These are phyloP conservation scores for Eimeria mitis DNA, from an alignment of 169 alveolate genomes.

Conservation along the genomic window DNA sequence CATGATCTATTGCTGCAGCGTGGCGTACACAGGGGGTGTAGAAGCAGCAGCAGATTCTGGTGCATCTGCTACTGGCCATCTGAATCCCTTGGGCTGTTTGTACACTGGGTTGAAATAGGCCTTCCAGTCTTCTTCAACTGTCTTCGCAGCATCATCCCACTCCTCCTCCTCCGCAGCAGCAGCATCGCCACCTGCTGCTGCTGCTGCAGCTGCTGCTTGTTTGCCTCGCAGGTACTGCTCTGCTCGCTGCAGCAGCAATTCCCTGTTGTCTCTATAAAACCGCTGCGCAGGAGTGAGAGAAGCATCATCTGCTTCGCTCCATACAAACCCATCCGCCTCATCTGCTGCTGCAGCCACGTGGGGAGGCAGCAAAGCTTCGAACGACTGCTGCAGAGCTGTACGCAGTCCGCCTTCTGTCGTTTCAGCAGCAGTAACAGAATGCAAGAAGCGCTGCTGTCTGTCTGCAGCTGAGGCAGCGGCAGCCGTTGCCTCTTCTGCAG, in stretches of 20 bases:
- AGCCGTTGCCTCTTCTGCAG: constrained; percentile 5
- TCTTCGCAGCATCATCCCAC: constrained; percentile 28
- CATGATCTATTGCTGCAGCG: not conserved
- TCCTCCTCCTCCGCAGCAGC: constrained; percentile 38
- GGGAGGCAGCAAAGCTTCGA: constrained; percentile 46
- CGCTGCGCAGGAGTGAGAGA: constrained; percentile 84
- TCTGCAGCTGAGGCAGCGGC: constrained; percentile 27
- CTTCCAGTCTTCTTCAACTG: constrained; percentile 47
- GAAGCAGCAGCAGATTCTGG: constrained; percentile 25
- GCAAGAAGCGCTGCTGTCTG: not conserved
- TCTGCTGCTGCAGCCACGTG: constrained; percentile 32
- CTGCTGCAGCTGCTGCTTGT: constrained; percentile 69
- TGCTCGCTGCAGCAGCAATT: constrained; percentile 81
- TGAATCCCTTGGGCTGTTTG: constrained; percentile 37
- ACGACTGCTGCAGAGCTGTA: constrained; percentile 31
- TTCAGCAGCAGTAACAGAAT: constrained; percentile 44
- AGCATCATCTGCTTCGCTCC: constrained; percentile 29
- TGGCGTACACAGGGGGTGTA: constrained; percentile 13
- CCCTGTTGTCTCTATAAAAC: constrained; percentile 79
- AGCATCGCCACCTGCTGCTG: constrained; percentile 10
- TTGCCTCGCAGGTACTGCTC: constrained; percentile 75
- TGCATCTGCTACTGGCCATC: constrained; percentile 25
- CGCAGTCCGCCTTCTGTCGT: constrained; percentile 27
- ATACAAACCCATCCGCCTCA: not conserved
- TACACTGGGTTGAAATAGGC: constrained; percentile 22